Conservation (phyloP, 306 rosid species). For the Hylodesmum podocarpum region DNA sequence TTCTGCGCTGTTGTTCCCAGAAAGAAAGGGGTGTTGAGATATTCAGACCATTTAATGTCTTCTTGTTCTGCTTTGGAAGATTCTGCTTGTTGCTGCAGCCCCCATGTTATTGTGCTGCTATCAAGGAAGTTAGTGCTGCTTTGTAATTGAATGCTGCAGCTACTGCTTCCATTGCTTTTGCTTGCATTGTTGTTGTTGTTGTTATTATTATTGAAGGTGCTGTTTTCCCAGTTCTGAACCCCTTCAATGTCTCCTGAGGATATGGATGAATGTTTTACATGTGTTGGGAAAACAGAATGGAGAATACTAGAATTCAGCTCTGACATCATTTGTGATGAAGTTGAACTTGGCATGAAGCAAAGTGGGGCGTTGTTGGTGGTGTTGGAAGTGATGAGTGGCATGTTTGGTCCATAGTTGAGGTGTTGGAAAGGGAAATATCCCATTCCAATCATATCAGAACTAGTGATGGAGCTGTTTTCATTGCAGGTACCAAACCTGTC, state of each 20-base stretch:
- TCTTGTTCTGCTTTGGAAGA: slow-evolving; percentile 44
- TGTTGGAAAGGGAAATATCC: slow-evolving; percentile 54
- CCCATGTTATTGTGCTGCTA: slow-evolving; percentile 40
- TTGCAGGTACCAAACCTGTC: slow-evolving; percentile 40
- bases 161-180: slow-evolving; percentile 45
- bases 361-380: slow-evolving; percentile 22
- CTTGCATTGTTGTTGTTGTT: slow-evolving; percentile 32
- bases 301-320: slow-evolving; percentile 36
- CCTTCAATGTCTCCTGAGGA: slow-evolving; percentile 36
- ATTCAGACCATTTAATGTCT: slow-evolving; percentile 81
- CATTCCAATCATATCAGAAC: slow-evolving; percentile 47
- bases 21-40: slow-evolving; percentile 50
- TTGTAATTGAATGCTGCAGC: slow-evolving; percentile 36
- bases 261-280: slow-evolving; percentile 35
- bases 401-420: slow-evolving; percentile 47
- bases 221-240: slow-evolving; percentile 54
- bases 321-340: slow-evolving; percentile 44
- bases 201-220: slow-evolving; percentile 22
- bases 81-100: slow-evolving; percentile 35
- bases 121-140: slow-evolving; percentile 38
- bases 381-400: slow-evolving; percentile 28
- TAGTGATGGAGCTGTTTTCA: slow-evolving; percentile 35
- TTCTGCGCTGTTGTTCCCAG: slow-evolving; percentile 43
- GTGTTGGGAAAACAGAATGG: slow-evolving; percentile 37
- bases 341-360: slow-evolving; percentile 51